Base-by-base conservation (phyloP, 345 rosid species). In the Lagerstroemia speciosa region DNA sequence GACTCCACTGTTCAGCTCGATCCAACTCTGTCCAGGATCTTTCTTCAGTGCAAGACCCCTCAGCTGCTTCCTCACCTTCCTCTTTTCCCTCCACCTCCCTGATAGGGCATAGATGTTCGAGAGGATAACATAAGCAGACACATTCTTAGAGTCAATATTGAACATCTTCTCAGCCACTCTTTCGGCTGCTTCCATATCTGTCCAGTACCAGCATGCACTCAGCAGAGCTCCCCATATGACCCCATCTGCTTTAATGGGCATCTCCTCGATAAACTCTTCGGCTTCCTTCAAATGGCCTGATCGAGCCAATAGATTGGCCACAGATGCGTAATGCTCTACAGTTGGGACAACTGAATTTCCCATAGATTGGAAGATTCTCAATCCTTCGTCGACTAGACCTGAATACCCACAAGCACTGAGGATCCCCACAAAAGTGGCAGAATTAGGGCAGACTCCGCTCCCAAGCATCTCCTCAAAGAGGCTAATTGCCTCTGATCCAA, bases 221-320 rank as follows among this genome's bases (percentile, higher is more conserved):
- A 85, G 86, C 76, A 85, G 69, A 66, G 90, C 78, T 78, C 79
- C 84, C 86, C 85, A 87, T 34, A 87, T 71, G 69, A 83, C 81
- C 41, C 66, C 77, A 73, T 83, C 93, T 33, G 84, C 77, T 79
- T 80, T 76, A n/a, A 83, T 32, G 5, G 87, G 85, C 88, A 87
- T 85, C 64, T 73, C 66, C 74, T 69, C 73, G 40, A 83, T 80
- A 55, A 87, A 84, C 48, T 83, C 75, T 72, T 83, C 86, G 16
- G 91, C 91, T 79, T 87, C 85, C 14, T 43, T 71, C 24, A 85
- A 67, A 73, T 48, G 71, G 10, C 88, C 88, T 6, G 82, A 65
- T 43, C 88, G 81, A 72, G 86, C 85, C 58, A 85, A 87, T 71
- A 85, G 86, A 81, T 83, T 78, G 57, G 82, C 87, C 46, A 78